Evolutionary conservation across 2,329 filamentous ascomycete genomes (phyloP), one percentile per base, ranked within the genome.

Genomic region (Aureobasidium sp.): DNA sequence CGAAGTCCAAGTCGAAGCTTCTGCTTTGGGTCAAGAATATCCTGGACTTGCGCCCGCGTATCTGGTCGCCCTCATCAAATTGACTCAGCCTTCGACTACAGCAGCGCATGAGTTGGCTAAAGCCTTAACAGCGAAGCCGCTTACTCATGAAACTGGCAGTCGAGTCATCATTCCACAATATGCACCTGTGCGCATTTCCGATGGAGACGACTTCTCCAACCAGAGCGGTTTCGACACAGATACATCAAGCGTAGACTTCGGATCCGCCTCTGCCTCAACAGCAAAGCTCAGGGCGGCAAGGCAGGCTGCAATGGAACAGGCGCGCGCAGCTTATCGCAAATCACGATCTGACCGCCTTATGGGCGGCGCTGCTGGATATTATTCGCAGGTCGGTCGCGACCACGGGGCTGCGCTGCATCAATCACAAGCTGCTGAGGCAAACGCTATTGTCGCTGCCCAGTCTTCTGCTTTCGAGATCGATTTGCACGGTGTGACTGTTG

Each of bases 401-500:
- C 82, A 86, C 63, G 78, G 83, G 5, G 81, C 79, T 13, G 78
- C 78, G 47, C 82, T 86, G 2, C 82, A 83, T 65, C 77, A 77
- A 20, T 82, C 85, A n/a, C 79, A 79, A 20, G 85, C 85, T n/a
- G 79, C 79, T 0, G 86, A 86, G 1, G 90, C 91, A 1, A 88
- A 94, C 68, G 75, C 82, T 0, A 79, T 87, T 3, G 92, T 93
- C 1, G 80, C 86, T 12, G 71, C 76, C 10, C 87, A 92, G 70
- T 92, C 89, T 56, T 65, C 65, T 0, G 64, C 72, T 1, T 78
- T 75, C 1, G 77, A 81, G 24, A 78, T 95, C 8, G 93, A 97
- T 73, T 78, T 97, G 29, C 93, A 97, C 72, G 90, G 91, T 6
- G 85, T 96, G 5, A 86, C 82, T 48, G 92, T 97, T 1, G 79